These are phyloP conservation scores for Glaciozyma antarctica DNA, from an alignment of 768 basidiomycete genomes.

Conservation along the genomic window DNA sequence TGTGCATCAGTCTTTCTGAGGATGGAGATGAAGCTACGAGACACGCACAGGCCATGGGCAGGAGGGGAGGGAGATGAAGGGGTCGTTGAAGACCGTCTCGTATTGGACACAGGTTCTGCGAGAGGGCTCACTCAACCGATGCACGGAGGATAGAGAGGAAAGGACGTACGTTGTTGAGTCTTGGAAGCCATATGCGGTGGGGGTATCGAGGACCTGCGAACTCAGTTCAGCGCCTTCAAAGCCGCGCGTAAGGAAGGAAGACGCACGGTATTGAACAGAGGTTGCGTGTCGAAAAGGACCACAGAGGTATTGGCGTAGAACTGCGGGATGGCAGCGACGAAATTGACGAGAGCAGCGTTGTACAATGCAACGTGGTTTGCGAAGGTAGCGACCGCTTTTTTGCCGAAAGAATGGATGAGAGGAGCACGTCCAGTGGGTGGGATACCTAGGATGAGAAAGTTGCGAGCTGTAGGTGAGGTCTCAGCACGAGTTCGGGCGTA, in stretches of 20 bases:
- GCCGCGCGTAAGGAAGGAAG: too few species aligned
- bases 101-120: too few species aligned
- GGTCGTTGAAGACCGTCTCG: too few species aligned
- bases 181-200: too few species aligned
- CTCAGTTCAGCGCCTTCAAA: background rate
- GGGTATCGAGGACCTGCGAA: too few species aligned
- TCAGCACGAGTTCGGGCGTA: background rate
- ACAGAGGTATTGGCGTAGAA: background rate
- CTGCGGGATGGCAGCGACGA: background rate
- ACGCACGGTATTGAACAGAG: constrained; percentile 8
- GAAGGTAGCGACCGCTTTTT: background rate
- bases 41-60: too few species aligned
- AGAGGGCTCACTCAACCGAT: too few species aligned
- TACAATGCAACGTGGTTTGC: background rate
- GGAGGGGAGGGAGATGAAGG: too few species aligned
- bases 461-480: constrained; percentile 4
- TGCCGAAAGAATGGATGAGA: background rate
- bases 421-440: constrained; percentile 14
- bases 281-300: constrained; percentile 15
- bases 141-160: too few species aligned
- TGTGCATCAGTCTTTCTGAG: too few species aligned
- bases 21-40: too few species aligned
- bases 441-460: constrained; percentile 15
- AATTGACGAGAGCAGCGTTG: constrained; percentile 3
- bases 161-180: too few species aligned